These are phyloP conservation scores for Pyronema domesticum DNA, from an alignment of 495 filamentous ascomycete genomes.

Conservation along the genomic window DNA sequence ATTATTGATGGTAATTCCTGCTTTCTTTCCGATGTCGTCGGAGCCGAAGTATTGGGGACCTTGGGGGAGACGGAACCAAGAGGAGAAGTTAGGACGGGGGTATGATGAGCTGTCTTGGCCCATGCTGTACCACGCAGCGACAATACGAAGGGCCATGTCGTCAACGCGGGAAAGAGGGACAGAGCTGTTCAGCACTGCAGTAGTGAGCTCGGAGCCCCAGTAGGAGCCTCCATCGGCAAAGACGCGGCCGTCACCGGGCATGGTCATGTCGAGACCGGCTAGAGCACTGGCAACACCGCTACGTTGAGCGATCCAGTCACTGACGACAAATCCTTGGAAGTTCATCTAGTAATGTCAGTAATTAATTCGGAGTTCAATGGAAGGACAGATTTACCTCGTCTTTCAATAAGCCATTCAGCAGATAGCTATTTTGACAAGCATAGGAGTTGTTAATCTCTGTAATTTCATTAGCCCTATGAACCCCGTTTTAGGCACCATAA, in stretches of 20 bases:
- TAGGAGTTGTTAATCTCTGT: slow-evolving; percentile 60
- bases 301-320: slow-evolving; percentile 82
- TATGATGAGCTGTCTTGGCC: slow-evolving; percentile 56
- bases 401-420: slow-evolving; percentile 82
- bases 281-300: slow-evolving; percentile 63
- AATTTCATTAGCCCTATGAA: too few species aligned
- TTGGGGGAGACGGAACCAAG: slow-evolving; percentile 54
- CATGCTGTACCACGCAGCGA: slow-evolving; percentile 83
- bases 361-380: too few species aligned
- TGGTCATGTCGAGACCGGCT: slow-evolving; percentile 85
- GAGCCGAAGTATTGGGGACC: slow-evolving; percentile 50
- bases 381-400: slow-evolving; percentile 43
- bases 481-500: too few species aligned
- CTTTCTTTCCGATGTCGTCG: slow-evolving; percentile 29
- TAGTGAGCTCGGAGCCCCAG: slow-evolving; percentile 64
- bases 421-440: slow-evolving; percentile 78
- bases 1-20: slow-evolving; percentile 36
- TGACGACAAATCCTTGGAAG: slow-evolving; percentile 58
- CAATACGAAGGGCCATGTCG: slow-evolving; percentile 85
- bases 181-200: slow-evolving; percentile 61
- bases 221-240: slow-evolving; percentile 65
- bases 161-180: slow-evolving; percentile 68
- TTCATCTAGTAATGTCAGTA: too few species aligned
- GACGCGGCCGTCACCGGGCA: slow-evolving; percentile 73
- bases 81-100: slow-evolving; percentile 71